These are phyloP conservation scores for Brassica hybrid DNA, from an alignment of 441 rosid genomes.

Conservation along the genomic window DNA sequence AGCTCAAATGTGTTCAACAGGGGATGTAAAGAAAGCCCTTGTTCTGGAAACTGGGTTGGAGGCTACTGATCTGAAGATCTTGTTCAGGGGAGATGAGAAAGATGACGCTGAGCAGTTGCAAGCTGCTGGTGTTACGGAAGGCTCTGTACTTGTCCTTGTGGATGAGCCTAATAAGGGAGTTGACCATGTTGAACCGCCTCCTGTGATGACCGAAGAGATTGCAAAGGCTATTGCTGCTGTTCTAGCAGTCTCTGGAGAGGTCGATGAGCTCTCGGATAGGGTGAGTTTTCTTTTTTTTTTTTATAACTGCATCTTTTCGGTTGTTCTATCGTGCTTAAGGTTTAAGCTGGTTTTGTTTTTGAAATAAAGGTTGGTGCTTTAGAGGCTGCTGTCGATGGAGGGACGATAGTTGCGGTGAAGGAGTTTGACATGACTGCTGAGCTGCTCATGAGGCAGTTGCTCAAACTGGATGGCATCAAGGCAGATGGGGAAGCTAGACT, in stretches of 20 bases:
- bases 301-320: background rate
- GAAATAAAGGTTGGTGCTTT: constrained; percentile 67
- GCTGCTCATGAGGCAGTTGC: constrained; percentile 86
- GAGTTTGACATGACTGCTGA: constrained; percentile 73
- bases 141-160: constrained; percentile 61
- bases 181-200: constrained; percentile 45
- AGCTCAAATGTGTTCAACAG: constrained; percentile 41
- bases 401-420: constrained; percentile 60
- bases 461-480: constrained; percentile 76
- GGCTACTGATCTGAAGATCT: constrained; percentile 50
- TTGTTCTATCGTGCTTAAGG: background rate
- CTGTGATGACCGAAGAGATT: constrained; percentile 51
- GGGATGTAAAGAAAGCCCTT: constrained; percentile 64
- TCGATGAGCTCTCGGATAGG: constrained; percentile 76
- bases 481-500: constrained; percentile 89
- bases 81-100: constrained; percentile 76
- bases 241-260: constrained; percentile 55
- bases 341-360: no score
- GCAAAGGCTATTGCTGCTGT: constrained; percentile 60
- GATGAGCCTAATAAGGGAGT: constrained; percentile 44
- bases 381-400: constrained; percentile 69
- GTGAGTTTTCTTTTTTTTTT: constrained; percentile 46
- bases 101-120: constrained; percentile 63
- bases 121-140: constrained; percentile 65
- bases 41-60: constrained; percentile 53